Evolutionary conservation across 352 stramenopile genomes (phyloP).

Genomic region (Pythium apleroticum): DNA sequence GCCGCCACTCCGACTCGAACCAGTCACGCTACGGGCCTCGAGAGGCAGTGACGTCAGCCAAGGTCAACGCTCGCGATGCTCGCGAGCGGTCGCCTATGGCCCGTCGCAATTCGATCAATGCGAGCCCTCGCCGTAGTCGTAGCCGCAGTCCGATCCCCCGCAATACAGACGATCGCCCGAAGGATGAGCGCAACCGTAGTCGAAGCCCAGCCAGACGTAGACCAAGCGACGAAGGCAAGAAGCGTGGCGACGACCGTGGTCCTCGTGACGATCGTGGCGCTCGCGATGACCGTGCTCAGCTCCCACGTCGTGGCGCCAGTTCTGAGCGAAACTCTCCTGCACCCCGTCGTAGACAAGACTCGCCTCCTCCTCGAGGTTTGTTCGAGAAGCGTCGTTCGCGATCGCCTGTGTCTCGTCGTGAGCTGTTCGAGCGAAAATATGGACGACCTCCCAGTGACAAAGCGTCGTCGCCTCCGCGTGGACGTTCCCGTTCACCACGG

Average conservation of each 20-base stretch:
- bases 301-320: background rate
- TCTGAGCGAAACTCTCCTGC: background rate
- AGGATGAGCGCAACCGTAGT: background rate
- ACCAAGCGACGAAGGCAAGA: background rate
- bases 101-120: background rate
- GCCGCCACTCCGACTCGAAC: conserved; percentile 11
- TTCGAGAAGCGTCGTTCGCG: background rate
- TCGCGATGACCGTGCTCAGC: background rate
- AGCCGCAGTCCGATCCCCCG: background rate
- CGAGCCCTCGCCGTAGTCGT: background rate
- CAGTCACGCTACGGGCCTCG: conserved; percentile 18
- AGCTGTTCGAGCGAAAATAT: conserved; percentile 1
- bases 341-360: background rate
- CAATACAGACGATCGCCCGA: background rate
- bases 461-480: background rate
- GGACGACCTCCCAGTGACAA: background rate
- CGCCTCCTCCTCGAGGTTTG: background rate
- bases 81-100: background rate
- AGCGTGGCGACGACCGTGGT: background rate
- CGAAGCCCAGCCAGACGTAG: conserved; percentile 5
- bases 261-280: no score
- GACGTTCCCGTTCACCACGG: conserved; percentile 7
- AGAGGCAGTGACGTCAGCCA: background rate
- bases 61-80: conserved; percentile 3
- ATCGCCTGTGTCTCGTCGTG: background rate